phyloP scores from a whole-genome alignment of 1,284 basidiomycete genomes.

The Heterobasidion parviporum region DNA sequence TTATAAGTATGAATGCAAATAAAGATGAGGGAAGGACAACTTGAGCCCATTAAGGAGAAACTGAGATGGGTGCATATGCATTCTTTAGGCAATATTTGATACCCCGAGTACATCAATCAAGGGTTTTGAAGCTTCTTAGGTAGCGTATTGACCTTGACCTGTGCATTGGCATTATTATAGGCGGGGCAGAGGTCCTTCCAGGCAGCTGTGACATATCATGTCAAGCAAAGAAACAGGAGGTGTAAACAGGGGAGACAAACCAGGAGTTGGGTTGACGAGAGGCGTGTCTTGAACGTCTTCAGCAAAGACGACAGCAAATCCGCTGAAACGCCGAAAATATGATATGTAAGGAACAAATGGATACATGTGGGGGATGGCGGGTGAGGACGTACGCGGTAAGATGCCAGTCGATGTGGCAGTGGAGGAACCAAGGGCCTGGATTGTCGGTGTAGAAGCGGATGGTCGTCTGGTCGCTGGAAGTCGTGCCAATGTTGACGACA shows the following conservation, averaged over 20 bases:
- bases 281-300: background rate
- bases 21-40: too few relatives aligned
- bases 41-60: too few relatives aligned
- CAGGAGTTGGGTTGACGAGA: background rate
- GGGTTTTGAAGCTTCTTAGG: background rate
- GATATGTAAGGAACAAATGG: background rate
- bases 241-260: background rate
- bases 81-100: too few relatives aligned
- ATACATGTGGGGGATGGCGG: background rate
- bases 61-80: too few relatives aligned
- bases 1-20: too few relatives aligned
- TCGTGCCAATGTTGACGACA: constrained; percentile 16
- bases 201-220: background rate
- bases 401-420: background rate
- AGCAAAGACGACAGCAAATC: constrained; percentile 2
- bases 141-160: background rate
- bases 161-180: background rate
- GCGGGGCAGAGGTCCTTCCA: background rate
- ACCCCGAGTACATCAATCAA: background rate
- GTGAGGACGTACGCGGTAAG: background rate
- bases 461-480: constrained; percentile 16
- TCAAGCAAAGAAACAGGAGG: background rate
- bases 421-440: constrained; percentile 37
- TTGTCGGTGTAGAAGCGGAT: constrained; percentile 32
- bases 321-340: background rate